Conservation (phyloP, 805 yeast species). For the Pichia cephalocereana region DNA sequence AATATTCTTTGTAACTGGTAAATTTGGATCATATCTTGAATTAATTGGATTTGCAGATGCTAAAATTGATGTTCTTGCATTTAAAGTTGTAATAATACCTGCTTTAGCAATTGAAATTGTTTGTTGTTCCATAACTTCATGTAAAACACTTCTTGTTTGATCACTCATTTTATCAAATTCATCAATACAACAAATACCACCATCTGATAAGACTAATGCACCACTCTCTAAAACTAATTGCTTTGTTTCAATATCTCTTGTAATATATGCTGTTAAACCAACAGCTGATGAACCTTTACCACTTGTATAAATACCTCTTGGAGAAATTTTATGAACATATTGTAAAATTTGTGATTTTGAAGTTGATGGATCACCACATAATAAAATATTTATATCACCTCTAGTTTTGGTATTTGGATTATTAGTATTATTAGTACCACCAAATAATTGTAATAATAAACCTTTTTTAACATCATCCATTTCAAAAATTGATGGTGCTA, state of each 20-base stretch:
- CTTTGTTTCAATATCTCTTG: constrained; percentile 87
- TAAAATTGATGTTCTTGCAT: constrained; percentile 90
- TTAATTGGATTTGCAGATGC: constrained; percentile 98
- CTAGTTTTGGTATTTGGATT: constrained; percentile 88
- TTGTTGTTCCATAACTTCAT: constrained; percentile 99
- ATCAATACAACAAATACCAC: constrained; percentile 98
- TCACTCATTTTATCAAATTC: constrained; percentile 98
- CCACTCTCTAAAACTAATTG: constrained; percentile 94
- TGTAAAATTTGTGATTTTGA: constrained; percentile 91
- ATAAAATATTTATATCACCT: constrained; percentile 85
- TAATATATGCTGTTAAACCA: constrained; percentile 94
- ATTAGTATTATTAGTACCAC: constrained; percentile 88
- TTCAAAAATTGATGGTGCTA: constrained; percentile 96
- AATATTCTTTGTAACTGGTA: constrained; percentile 91
- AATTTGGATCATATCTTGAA: constrained; percentile 87
- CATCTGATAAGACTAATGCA: constrained; percentile 92
- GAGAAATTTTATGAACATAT: constrained; percentile 95
- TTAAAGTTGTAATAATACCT: constrained; percentile 92
- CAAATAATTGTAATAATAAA: constrained; percentile 81
- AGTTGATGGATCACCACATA: constrained; percentile 98
- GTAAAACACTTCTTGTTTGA: constrained; percentile 86
- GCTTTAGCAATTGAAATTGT: constrained; percentile 98
- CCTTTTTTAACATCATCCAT: constrained; percentile 97
- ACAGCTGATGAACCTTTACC: constrained; percentile 99
- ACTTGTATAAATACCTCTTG: constrained; percentile 95